These are phyloP conservation scores for Dactylis glomerata DNA, from an alignment of 176 grass and related monocot species.

Conservation along the genomic window DNA sequence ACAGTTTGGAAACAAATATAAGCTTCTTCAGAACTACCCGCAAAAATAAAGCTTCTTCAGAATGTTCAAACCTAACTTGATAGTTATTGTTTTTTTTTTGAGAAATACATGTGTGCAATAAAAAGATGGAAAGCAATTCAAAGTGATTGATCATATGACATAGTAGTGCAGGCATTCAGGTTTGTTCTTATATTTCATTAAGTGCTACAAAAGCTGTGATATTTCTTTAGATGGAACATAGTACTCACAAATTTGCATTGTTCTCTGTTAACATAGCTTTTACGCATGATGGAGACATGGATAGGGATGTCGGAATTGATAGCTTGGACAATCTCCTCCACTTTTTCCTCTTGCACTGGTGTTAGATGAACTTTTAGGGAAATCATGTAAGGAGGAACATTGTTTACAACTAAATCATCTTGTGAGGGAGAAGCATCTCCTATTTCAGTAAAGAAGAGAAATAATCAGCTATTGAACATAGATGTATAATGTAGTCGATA, in stretches of 20 bases:
- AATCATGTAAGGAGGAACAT: background rate
- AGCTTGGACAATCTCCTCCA: background rate
- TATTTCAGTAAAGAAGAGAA: background rate
- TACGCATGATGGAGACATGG: background rate
- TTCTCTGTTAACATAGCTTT: background rate
- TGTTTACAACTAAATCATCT: background rate
- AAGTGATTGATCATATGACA: background rate
- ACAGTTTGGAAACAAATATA: background rate
- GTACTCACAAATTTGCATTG: conserved; percentile 1
- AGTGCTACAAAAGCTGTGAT: background rate
- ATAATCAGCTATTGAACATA: background rate
- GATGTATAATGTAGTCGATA: no score
- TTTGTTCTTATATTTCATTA: background rate
- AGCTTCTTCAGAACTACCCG: background rate
- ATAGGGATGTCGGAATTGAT: background rate
- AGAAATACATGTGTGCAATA: background rate
- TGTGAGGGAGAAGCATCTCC: background rate
- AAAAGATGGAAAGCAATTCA: background rate
- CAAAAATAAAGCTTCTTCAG: background rate
- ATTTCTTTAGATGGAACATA: background rate
- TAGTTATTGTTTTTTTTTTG: background rate
- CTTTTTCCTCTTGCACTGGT: conserved; percentile 1
- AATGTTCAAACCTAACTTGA: background rate
- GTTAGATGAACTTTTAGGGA: background rate
- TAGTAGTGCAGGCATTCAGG: background rate